Percentiles rank a stretch among this genome's conserved stretches.
These are phyloP conservation scores for Cercospora brassicicola DNA, from an alignment of 2,329 filamentous ascomycete species.

Conservation along the genomic window DNA sequence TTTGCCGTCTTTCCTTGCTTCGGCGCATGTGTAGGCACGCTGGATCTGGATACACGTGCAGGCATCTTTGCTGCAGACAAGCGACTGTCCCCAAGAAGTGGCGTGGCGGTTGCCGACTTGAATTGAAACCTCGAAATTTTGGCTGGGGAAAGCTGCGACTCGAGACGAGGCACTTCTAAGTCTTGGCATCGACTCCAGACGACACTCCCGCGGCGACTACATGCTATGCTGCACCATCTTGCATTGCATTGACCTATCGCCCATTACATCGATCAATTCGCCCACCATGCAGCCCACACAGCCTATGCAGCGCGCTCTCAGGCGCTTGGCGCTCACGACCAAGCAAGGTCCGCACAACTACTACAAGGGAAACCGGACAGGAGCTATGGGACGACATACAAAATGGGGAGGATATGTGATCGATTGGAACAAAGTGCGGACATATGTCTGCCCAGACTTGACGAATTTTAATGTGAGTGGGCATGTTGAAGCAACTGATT, in stretches of 20 bases:
- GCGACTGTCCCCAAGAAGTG: neutral
- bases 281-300: conserved; percentile 61
- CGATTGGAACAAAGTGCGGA: conserved; percentile 84
- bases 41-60: conserved; percentile 45
- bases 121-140: conserved; percentile 18
- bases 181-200: conserved; percentile 2
- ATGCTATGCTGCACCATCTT: neutral
- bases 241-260: neutral
- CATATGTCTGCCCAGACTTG: conserved; percentile 77
- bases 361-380: conserved; percentile 94
- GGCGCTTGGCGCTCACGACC: conserved; percentile 79
- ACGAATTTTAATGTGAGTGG: conserved; percentile 66
- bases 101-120: neutral
- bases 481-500: neutral
- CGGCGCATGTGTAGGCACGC: conserved; percentile 29
- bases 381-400: conserved; percentile 81
- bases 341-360: conserved; percentile 91
- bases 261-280: neutral
- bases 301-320: conserved; percentile 65
- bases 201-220: conserved; percentile 17
- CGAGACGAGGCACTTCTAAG: conserved; percentile 5
- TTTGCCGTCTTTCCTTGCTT: conserved; percentile 38
- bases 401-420: conserved; percentile 81
- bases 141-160: conserved; percentile 11
- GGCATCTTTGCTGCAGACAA: conserved; percentile 42